A percentile compares a stretch with the other conserved stretches of the same genome.
Evolutionary conservation across 495 filamentous ascomycete species (phyloP).

Genomic region (Astrocystis sublimbata): DNA sequence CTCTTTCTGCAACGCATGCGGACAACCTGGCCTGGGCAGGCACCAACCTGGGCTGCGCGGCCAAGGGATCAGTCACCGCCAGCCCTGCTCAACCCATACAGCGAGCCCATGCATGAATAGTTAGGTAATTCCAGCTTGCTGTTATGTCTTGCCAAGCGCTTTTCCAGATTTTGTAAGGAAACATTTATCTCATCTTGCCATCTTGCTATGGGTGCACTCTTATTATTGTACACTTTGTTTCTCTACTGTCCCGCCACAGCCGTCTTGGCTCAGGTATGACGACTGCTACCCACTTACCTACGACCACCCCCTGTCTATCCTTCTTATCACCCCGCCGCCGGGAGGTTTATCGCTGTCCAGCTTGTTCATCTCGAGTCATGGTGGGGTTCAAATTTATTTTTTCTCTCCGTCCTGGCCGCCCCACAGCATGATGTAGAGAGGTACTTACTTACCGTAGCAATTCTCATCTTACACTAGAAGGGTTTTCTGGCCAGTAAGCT

Average conservation of each 20-base stretch:
- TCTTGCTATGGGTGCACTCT: no score
- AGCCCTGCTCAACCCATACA: background rate
- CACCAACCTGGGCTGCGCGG: background rate
- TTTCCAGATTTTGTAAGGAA: background rate
- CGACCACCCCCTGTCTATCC: background rate
- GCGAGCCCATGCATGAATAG: background rate
- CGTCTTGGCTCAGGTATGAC: background rate
- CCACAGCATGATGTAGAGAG: background rate
- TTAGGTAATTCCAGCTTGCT: slow-evolving; percentile 2
- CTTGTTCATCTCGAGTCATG: slow-evolving; percentile 8
- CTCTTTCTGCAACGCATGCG: slow-evolving; percentile 3
- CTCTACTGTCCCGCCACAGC: background rate
- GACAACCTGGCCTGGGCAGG: background rate
- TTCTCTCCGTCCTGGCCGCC: background rate
- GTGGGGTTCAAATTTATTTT: slow-evolving; percentile 17
- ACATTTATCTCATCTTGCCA: background rate
- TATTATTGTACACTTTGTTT: background rate
- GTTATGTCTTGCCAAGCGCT: slow-evolving; percentile 2
- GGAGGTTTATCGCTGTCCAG: slow-evolving; percentile 14
- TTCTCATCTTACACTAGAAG: background rate
- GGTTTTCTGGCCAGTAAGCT: background rate
- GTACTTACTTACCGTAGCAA: background rate
- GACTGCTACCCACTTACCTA: no score
- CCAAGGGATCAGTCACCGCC: background rate
- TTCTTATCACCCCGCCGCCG: slow-evolving; percentile 19